Conservation (phyloP, 306 rosid species). For the Glycine soja region DNA sequence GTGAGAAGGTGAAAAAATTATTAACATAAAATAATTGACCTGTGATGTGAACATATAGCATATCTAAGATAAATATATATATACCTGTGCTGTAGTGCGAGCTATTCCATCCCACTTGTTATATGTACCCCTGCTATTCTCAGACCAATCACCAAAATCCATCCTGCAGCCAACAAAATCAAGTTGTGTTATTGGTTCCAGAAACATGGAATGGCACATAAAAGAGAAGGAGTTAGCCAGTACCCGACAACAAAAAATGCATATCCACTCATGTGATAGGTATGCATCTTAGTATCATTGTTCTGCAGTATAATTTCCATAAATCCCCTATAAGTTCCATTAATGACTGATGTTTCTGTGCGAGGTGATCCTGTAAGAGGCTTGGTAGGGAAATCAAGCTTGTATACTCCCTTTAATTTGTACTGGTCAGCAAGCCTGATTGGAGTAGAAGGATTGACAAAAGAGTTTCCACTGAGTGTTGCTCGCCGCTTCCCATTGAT, state of each 20-base stretch:
- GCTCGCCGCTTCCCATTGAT: conserved; percentile 74
- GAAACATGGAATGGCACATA: conserved; percentile 16
- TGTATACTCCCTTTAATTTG: conserved; percentile 81
- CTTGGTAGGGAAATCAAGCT: conserved; percentile 85
- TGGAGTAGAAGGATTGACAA: conserved; percentile 79
- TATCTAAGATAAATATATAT: too few species aligned
- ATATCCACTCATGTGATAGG: conserved; percentile 89
- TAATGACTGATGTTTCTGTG: conserved; percentile 78
- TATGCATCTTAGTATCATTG: conserved; percentile 91
- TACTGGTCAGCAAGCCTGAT: conserved; percentile 82
- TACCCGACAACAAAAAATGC: conserved; percentile 98
- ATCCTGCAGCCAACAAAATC: conserved; percentile 67
- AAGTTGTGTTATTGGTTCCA: conserved; percentile 21
- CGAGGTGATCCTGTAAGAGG: conserved; percentile 78
- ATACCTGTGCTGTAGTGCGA: conserved; percentile 67
- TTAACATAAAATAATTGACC: background rate
- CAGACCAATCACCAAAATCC: conserved; percentile 97
- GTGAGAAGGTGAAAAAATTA: background rate
- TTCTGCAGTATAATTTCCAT: conserved; percentile 91
- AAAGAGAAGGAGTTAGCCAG: conserved; percentile 31
- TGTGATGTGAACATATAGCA: too few species aligned
- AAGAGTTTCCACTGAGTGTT: conserved; percentile 85
- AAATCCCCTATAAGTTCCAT: conserved; percentile 91
- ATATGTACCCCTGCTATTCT: conserved; percentile 94
- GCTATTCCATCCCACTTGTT: conserved; percentile 99